Conservation (phyloP, 2,329 filamentous ascomycete species). For the Leptographium flavum region DNA sequence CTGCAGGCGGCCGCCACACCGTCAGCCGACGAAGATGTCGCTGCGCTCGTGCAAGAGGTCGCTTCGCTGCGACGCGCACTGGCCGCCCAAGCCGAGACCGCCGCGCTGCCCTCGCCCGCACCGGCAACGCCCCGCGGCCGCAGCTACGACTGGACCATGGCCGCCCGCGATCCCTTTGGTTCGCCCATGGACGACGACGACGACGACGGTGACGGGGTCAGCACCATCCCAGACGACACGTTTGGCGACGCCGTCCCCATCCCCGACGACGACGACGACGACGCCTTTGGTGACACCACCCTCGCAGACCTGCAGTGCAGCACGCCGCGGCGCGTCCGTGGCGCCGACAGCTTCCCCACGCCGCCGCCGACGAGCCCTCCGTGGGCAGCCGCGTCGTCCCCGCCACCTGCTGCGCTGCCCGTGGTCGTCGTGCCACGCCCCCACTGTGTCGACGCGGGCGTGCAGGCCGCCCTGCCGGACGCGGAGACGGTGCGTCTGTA, state of each 20-base stretch:
- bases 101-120: too few species aligned
- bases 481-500: slow-evolving; percentile 26
- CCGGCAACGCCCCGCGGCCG: too few species aligned
- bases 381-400: slow-evolving; percentile 15
- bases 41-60: slow-evolving; percentile 23
- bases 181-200: slow-evolving; percentile 5
- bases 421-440: too few species aligned
- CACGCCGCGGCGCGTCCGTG: slow-evolving; percentile 27
- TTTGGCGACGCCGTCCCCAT: slow-evolving; percentile 16
- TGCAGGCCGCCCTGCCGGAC: slow-evolving; percentile 28
- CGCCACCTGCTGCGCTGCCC: slow-evolving; percentile 3
- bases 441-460: slow-evolving; percentile 21
- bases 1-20: slow-evolving; percentile 2
- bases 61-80: slow-evolving; percentile 16
- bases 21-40: slow-evolving; percentile 21
- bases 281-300: slow-evolving; percentile 32
- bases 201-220: slow-evolving; percentile 21
- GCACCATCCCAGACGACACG: slow-evolving; percentile 16
- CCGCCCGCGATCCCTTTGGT: slow-evolving; percentile 31
- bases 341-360: slow-evolving; percentile 32
- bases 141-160: slow-evolving; percentile 34
- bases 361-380: slow-evolving; percentile 40
- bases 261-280: slow-evolving; percentile 11
- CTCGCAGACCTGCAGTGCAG: slow-evolving; percentile 36
- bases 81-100: too few species aligned